Evolutionary conservation across 2,329 filamentous ascomycete species (phyloP).

Genomic region (Tolypocladium cylindrosporum): DNA sequence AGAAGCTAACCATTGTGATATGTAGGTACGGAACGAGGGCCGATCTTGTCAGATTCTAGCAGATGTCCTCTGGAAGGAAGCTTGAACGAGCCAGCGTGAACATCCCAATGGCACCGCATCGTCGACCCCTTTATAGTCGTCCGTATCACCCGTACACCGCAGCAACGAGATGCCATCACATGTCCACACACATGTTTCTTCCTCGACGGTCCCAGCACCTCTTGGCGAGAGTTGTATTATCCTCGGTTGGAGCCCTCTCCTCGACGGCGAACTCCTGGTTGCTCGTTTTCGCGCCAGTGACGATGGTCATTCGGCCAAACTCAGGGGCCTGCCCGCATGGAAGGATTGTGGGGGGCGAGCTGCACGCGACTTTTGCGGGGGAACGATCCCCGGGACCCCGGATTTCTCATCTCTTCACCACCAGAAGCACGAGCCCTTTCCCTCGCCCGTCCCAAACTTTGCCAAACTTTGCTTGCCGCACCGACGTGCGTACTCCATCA

Average conservation of each 20-base stretch:
- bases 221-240: neutral
- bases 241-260: neutral
- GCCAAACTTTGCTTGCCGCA: too few relatives aligned
- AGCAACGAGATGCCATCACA: neutral
- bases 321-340: neutral
- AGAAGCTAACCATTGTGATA: slow-evolving; percentile 1
- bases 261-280: too few relatives aligned
- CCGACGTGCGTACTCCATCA: neutral
- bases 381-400: neutral
- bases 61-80: neutral
- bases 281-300: too few relatives aligned
- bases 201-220: neutral
- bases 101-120: neutral
- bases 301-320: too few relatives aligned
- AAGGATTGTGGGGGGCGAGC: too few relatives aligned
- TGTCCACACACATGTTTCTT: neutral
- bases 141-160: neutral
- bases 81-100: neutral
- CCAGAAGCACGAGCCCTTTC: too few relatives aligned
- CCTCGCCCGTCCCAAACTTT: too few relatives aligned
- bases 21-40: neutral
- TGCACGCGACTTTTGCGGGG: neutral
- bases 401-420: too few relatives aligned
- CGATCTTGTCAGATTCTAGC: neutral
- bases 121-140: neutral